phyloP scores from a whole-genome alignment of 2,329 filamentous ascomycete species.

The Berkeleyomyces rouxiae region DNA sequence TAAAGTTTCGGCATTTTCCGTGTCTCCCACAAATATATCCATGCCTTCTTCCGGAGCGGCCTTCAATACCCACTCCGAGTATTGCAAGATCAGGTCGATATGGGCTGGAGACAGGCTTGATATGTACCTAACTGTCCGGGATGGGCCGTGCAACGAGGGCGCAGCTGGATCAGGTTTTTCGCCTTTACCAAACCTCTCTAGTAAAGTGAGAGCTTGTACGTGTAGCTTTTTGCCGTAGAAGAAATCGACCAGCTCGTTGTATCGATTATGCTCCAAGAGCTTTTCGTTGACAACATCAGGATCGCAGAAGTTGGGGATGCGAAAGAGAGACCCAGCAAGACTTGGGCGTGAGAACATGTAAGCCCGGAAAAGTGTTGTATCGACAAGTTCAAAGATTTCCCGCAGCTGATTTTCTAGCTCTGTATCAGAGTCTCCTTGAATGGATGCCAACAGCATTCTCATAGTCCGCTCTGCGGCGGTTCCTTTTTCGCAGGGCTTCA shows the following conservation, averaged over 20 bases:
- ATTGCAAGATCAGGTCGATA: constrained; percentile 82
- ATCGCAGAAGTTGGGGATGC: constrained; percentile 93
- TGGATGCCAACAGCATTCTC: constrained; percentile 34
- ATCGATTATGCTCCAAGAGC: constrained; percentile 71
- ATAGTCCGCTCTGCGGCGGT: constrained; percentile 31
- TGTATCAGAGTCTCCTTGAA: constrained; percentile 32
- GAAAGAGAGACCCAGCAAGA: constrained; percentile 76
- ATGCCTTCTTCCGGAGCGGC: constrained; percentile 61
- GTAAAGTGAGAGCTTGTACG: constrained; percentile 64
- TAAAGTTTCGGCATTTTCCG: constrained; percentile 82
- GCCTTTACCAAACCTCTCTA: constrained; percentile 62
- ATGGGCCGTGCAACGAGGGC: constrained; percentile 54
- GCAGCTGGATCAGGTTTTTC: constrained; percentile 33
- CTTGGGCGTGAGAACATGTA: constrained; percentile 87
- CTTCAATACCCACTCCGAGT: constrained; percentile 72
- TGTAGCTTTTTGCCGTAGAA: constrained; percentile 91
- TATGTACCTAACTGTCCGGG: constrained; percentile 75
- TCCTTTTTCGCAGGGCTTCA: constrained; percentile 34
- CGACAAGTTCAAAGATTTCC: constrained; percentile 66
- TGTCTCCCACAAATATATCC: constrained; percentile 86
- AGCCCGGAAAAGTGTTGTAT: constrained; percentile 84
- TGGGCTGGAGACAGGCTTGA: constrained; percentile 73
- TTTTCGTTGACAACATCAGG: constrained; percentile 89
- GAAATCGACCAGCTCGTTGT: constrained; percentile 93
- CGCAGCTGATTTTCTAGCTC: constrained; percentile 56